A percentile compares a stretch with the other conserved stretches of the same genome.
phyloP scores from a whole-genome alignment of 2,329 filamentous ascomycete species.

The Paecilomyces variotii region DNA sequence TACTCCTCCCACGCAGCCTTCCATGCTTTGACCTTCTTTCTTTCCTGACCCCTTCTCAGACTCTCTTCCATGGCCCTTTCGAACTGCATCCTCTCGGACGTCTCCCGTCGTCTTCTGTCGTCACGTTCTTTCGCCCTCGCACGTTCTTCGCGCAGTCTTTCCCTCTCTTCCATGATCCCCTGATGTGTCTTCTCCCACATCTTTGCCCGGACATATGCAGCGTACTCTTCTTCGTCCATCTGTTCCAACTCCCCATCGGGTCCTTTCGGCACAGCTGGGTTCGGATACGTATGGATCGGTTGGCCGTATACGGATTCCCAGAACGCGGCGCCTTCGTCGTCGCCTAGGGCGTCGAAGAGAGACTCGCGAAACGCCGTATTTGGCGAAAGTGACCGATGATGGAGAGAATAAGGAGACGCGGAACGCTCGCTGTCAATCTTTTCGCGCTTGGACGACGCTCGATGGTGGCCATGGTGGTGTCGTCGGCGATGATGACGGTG shows the following conservation, averaged over 20 bases:
- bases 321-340: conserved; percentile 90
- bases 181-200: conserved; percentile 97
- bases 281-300: conserved; percentile 73
- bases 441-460: conserved; percentile 17
- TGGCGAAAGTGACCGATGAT: conserved; percentile 45
- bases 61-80: conserved; percentile 61
- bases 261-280: conserved; percentile 41
- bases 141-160: conserved; percentile 48
- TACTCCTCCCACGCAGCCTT: conserved; percentile 59
- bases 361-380: conserved; percentile 82
- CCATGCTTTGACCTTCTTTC: conserved; percentile 41
- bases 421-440: conserved; percentile 10
- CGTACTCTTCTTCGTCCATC: conserved; percentile 93
- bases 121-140: conserved; percentile 39
- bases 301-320: conserved; percentile 97
- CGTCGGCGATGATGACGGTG: conserved; percentile 10
- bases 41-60: conserved; percentile 57
- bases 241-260: conserved; percentile 56
- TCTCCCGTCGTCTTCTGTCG: conserved; percentile 21
- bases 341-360: conserved; percentile 91
- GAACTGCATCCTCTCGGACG: conserved; percentile 35
- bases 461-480: conserved; percentile 14
- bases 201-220: conserved; percentile 68
- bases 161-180: conserved; percentile 69
- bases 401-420: not conserved